Conservation (phyloP, 352 stramenopile genomes). For the Phytophthora melonis region DNA sequence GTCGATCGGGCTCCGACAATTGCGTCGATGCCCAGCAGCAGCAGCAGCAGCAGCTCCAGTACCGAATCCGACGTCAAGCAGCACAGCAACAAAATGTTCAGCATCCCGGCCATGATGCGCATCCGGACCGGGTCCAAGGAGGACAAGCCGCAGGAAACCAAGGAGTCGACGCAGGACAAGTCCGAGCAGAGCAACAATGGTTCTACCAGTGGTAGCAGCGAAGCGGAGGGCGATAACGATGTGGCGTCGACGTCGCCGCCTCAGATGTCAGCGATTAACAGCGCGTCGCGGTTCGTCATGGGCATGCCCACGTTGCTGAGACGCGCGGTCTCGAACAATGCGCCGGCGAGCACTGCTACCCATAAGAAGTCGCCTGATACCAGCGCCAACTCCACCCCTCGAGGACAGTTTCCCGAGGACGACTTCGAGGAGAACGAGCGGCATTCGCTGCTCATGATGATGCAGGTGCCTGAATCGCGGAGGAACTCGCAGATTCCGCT, state of each 20-base stretch:
- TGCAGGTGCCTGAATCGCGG: constrained; percentile 63
- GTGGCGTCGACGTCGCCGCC: constrained; percentile 4
- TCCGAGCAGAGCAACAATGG: constrained; percentile 15
- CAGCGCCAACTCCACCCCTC: constrained; percentile 30
- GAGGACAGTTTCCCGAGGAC: constrained; percentile 35
- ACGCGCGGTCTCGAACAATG: constrained; percentile 48
- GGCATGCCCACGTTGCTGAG: constrained; percentile 69
- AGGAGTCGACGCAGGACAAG: constrained; percentile 21
- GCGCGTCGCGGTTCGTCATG: constrained; percentile 63
- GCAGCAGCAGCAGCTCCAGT: constrained; percentile 11
- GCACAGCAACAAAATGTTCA: constrained; percentile 30
- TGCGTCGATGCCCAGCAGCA: constrained; percentile 12
- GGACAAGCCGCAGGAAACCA: constrained; percentile 30
- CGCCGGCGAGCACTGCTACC: constrained; percentile 3
- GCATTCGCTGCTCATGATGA: constrained; percentile 72
- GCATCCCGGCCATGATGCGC: constrained; percentile 42
- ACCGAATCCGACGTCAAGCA: constrained; percentile 29
- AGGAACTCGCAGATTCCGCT: constrained; percentile 67
- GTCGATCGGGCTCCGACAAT: constrained; percentile 11
- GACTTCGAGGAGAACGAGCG: constrained; percentile 53
- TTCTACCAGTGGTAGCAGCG: constrained; percentile 4
- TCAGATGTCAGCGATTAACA: constrained; percentile 35
- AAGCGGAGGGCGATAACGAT: constrained; percentile 19
- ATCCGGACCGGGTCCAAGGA: constrained; percentile 32
- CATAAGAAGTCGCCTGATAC: constrained; percentile 46